These are phyloP conservation scores for Rhizopus stolonifer DNA, from an alignment of 371 early-diverging fungal genomes.

Conservation along the genomic window DNA sequence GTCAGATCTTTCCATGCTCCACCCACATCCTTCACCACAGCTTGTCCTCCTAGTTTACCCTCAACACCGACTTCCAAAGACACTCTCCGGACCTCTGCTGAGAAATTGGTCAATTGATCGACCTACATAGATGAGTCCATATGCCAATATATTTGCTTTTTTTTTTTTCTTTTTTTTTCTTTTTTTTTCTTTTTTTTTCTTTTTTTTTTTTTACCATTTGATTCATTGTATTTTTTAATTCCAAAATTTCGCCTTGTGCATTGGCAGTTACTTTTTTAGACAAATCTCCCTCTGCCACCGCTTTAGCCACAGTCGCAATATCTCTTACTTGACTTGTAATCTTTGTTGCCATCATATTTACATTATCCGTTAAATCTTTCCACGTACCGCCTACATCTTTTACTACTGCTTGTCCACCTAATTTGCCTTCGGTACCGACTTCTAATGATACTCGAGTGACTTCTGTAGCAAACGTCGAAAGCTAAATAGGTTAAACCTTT, in stretches of 20 bases:
- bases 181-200: background rate
- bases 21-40: slow-evolving; percentile 50
- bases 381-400: slow-evolving; percentile 54
- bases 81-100: slow-evolving; percentile 60
- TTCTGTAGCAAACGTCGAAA: slow-evolving; percentile 56
- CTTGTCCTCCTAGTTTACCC: slow-evolving; percentile 58
- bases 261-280: slow-evolving; percentile 29
- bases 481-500: no score
- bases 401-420: slow-evolving; percentile 60
- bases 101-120: slow-evolving; percentile 47
- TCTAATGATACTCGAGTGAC: slow-evolving; percentile 52
- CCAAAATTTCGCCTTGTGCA: slow-evolving; percentile 29
- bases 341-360: slow-evolving; percentile 39
- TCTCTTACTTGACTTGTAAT: slow-evolving; percentile 34
- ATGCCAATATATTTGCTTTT: no score
- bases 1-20: slow-evolving; percentile 63
- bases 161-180: no score
- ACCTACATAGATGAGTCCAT: slow-evolving; percentile 12
- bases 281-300: slow-evolving; percentile 34
- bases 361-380: slow-evolving; percentile 51
- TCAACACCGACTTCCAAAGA: slow-evolving; percentile 62
- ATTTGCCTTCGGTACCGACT: slow-evolving; percentile 48
- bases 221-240: slow-evolving; percentile 29
- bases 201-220: slow-evolving; percentile 16
- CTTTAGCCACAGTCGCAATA: slow-evolving; percentile 31